Conservation (phyloP, 306 rosid species). For the Spatholobus suberectus region DNA sequence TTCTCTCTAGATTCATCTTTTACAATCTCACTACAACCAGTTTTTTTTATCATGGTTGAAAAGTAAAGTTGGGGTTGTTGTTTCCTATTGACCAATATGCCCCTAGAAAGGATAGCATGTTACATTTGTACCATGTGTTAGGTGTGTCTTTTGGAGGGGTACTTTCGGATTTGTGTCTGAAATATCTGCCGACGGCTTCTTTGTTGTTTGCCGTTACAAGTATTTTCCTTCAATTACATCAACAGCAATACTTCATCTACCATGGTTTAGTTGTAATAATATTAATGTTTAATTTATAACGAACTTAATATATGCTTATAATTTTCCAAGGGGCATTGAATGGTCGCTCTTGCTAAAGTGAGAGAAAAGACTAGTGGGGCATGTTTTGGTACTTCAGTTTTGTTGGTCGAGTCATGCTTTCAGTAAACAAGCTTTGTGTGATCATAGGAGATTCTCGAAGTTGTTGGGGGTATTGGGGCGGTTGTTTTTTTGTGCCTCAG, state of each 20-base stretch:
- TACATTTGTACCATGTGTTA: slow-evolving; percentile 22
- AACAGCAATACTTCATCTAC: background rate
- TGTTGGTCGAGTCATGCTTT: slow-evolving; percentile 63
- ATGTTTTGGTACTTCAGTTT: slow-evolving; percentile 62
- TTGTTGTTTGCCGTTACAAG: slow-evolving; percentile 39
- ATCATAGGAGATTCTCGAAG: slow-evolving; percentile 71
- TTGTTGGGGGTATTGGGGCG: slow-evolving; percentile 59
- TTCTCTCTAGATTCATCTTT: slow-evolving; percentile 29
- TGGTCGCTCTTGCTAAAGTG: slow-evolving; percentile 45
- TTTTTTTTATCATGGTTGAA: slow-evolving; percentile 36
- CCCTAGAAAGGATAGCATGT: background rate
- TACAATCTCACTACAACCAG: background rate
- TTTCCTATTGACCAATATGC: slow-evolving; percentile 33
- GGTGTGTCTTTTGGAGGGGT: slow-evolving; percentile 35
- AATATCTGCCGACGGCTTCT: slow-evolving; percentile 50
- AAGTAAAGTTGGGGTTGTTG: slow-evolving; percentile 47
- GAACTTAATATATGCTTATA: slow-evolving; percentile 13
- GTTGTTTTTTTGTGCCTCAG: slow-evolving; percentile 45
- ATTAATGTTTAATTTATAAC: background rate
- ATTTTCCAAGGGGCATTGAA: slow-evolving; percentile 48
- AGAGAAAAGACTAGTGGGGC: slow-evolving; percentile 60
- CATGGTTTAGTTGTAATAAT: background rate
- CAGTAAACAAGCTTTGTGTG: slow-evolving; percentile 62
- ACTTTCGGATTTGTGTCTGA: slow-evolving; percentile 21
- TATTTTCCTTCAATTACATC: slow-evolving; percentile 38